Evolutionary conservation across 345 rosid species (phyloP).

Genomic region (Rubroshorea leprosula): DNA sequence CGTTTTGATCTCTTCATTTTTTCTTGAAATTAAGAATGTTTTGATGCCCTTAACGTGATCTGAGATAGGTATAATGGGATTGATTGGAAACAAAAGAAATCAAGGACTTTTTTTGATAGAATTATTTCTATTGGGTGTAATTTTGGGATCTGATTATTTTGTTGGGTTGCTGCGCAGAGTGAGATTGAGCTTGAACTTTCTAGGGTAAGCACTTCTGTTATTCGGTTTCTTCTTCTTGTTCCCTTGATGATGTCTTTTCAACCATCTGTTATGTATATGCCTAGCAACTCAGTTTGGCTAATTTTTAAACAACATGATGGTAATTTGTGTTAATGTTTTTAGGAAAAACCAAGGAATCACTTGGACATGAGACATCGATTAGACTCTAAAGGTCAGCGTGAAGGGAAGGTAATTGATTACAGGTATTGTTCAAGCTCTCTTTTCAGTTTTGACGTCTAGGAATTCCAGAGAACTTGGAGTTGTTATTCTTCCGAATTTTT

Average conservation of each 20-base stretch:
- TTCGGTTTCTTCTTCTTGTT: neutral
- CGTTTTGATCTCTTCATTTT: neutral
- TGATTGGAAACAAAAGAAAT: neutral
- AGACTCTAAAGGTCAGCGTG: constrained; percentile 84
- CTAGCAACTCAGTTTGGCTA: neutral
- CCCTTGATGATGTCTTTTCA: neutral
- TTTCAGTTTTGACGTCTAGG: neutral
- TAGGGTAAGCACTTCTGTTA: constrained; percentile 38
- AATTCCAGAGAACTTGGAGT: neutral
- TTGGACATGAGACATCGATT: constrained; percentile 90
- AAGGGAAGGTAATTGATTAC: constrained; percentile 91
- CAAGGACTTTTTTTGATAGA: neutral
- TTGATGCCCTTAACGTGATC: neutral
- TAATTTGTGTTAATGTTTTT: constrained; percentile 3
- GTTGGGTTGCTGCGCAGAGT: constrained; percentile 43
- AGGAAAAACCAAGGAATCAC: constrained; percentile 94
- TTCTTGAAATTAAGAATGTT: neutral
- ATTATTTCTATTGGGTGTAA: neutral
- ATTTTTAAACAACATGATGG: neutral
- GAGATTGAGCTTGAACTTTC: constrained; percentile 76
- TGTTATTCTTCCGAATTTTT: neutral
- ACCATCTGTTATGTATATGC: neutral
- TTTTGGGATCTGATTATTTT: constrained; percentile 11
- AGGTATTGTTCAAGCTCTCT: constrained; percentile 35
- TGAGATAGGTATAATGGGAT: neutral